Evolutionary conservation across 2,329 filamentous ascomycete genomes (phyloP), one percentile per base, ranked within the genome.

Genomic region (Aspergillus tubingensis): DNA sequence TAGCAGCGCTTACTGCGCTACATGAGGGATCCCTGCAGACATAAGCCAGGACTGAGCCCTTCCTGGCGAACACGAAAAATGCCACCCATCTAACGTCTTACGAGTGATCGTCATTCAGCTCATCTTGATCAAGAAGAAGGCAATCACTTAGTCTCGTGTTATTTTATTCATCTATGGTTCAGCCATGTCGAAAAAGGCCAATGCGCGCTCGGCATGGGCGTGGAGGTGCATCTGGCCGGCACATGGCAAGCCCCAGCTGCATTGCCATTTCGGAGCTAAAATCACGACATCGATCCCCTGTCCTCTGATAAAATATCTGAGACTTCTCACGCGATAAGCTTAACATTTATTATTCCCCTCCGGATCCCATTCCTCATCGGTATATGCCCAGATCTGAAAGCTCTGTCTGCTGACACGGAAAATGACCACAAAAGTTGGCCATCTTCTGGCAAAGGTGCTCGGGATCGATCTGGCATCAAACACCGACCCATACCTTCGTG

Each of bases 211-310:
- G 15, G n/a, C n/a, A 15, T 43, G 17, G 39, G 39, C 39, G 32
- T 36, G 32, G 32, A 36, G 32, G 32, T 36, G 32, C 32, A 36
- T 17, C 39, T 43, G 39, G 39, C 39, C 41, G 13, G 47, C 25
- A 27, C 47, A 49, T 25, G 47, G 23, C 21, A 27, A 30, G 44
- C 21, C 13, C n/a, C 39, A 19, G 39, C 8, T 43, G 47, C 15
- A 49, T 49, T 49, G 23, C 23, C 23, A 27, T 27, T 49, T 49
- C 23, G 47, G 25, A 49, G 47, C 47, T 49, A 49, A 49, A 49
- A 49, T 49, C 47, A 49, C 47, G 47, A 49, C 47, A 49, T 49
- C 47, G 47, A 25, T 17, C 44, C 21, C 44, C 44, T 30, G 47
- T 17, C 3, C 23, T 49, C 21, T 27, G 47, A 49, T 27, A 44